Percentiles rank a stretch among this genome's conserved stretches.
phyloP scores from a whole-genome alignment of 1,284 basidiomycete genomes.

The Coniferiporia sulphurascens region DNA sequence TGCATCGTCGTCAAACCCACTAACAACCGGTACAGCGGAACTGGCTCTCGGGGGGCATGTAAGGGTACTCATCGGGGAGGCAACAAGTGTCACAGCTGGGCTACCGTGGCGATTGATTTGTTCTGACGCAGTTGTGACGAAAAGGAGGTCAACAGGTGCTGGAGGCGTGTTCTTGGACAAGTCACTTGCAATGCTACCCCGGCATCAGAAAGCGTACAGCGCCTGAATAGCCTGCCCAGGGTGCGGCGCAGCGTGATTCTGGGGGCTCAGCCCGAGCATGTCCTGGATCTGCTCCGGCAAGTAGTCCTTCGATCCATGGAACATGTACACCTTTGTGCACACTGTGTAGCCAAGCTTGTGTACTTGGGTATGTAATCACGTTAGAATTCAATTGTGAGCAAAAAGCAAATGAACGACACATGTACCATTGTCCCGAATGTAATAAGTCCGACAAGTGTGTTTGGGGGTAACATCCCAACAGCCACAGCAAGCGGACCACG shows the following conservation, averaged over 20 bases:
- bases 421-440: slow-evolving; percentile 95
- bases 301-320: slow-evolving; percentile 99
- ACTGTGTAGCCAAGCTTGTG: slow-evolving; percentile 97
- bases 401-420: slow-evolving; percentile 18
- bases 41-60: slow-evolving; percentile 52
- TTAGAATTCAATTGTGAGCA: neutral
- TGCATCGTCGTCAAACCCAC: slow-evolving; percentile 95
- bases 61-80: slow-evolving; percentile 41
- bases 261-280: slow-evolving; percentile 88
- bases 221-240: slow-evolving; percentile 83
- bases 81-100: slow-evolving; percentile 48
- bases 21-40: slow-evolving; percentile 43
- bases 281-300: slow-evolving; percentile 96
- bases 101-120: slow-evolving; percentile 70
- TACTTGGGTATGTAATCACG: slow-evolving; percentile 75
- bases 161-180: slow-evolving; percentile 60
- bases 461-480: slow-evolving; percentile 88
- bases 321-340: slow-evolving; percentile 98
- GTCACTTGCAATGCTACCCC: slow-evolving; percentile 92
- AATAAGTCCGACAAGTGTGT: slow-evolving; percentile 92
- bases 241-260: slow-evolving; percentile 74
- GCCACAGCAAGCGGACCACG: slow-evolving; percentile 91
- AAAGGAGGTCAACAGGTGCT: slow-evolving; percentile 69
- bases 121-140: slow-evolving; percentile 74
- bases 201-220: slow-evolving; percentile 94